Evolutionary conservation across 2,329 filamentous ascomycete species (phyloP), one percentile per base, ranked within the genome.

Genomic region (Neurospora crassa): DNA sequence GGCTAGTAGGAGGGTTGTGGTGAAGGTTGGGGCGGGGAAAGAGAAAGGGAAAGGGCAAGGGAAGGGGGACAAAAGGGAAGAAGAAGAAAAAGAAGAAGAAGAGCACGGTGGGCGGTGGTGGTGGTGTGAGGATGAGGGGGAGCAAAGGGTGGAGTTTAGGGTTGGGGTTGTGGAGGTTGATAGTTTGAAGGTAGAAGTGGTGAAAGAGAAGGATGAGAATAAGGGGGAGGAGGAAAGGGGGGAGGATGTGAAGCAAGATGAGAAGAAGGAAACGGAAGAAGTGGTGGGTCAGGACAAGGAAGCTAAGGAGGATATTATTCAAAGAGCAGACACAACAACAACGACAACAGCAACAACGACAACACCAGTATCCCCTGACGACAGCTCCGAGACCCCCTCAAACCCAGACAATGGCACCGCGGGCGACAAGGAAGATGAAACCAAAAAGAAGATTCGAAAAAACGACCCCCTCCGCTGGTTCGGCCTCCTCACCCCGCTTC

Each of bases 391-490:
- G 16, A 16, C 41, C 41, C 41, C 14, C 0, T 42, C 41, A 7
- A 7, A 42, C 14, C 41, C 5, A 1, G 16, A 42, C 41, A 14
- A 73, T 47, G 68, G 24, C 12, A 42, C 1, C 24, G 71, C 71
- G 20, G 68, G 5, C 34, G 34, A 73, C 53, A 71, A 70, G 12
- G 37, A 34, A 16, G 59, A 70, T 34, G 12, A 43, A 41, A 68
- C 69, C n/a, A 68, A 43, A 18, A 43, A 69, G 70, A 71, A 63
- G 41, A 77, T 74, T 42, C 71, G 72, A 3, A 79, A 74, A 5
- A 79, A 74, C 37, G 86, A 92, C 76, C 91, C 92, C 0, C 78
- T 90, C 41, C 80, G 81, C 71, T 87, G 87, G 87, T 89, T 86
- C 75, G 86, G 87, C 24, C 77, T 89, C 40, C 80, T 88, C 14